Evolutionary conservation across 768 basidiomycete species (phyloP), one percentile per base, ranked within the genome.

Genomic region (Leccinum truebloodii): DNA sequence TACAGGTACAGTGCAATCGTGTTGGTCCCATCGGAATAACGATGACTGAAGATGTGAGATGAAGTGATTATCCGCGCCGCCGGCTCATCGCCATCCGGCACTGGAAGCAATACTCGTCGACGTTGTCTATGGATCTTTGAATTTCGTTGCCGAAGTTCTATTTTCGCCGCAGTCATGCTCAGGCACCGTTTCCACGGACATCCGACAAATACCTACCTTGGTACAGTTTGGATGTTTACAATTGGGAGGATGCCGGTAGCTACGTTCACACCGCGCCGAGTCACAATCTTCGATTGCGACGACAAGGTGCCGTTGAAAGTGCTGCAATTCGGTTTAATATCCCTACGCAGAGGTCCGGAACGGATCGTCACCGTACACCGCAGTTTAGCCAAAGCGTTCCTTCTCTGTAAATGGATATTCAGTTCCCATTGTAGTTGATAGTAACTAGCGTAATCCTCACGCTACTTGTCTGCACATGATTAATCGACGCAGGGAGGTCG

Each of bases 261-360:
- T 90, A 65, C 80, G 80, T 71, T 86, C 83, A 75, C 90, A 92
- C 37, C 76, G 80, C 37, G 69, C 67, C 10, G 83, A 85, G 70
- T 85, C 84, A 76, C 90, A 92, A 71, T 92, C 90, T 73, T 86
- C 77, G 73, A 92, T 88, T 55, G 88, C 89, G 54, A 86, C 77
- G 60, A 92, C 81, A 41, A 86, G 72, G 63, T 90, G 89, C 55
- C 89, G 85, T 73, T 91, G 90, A 70, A 91, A 92, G 71, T 92
- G 90, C 90, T 92, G 61, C 10, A 14, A 35, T 28, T 54, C 12
- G 24, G 52, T 54, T 73, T 35, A 70, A 63, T 34, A 12, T 62
- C 37, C 57, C 26, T 50, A 26, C 20, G 34, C 4, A 5, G 12
- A 55, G 20, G 59, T 55, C 60, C 50, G 54, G 62, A 54, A 64